These are phyloP conservation scores for Exserohilum rostratum DNA, from an alignment of 2,329 filamentous ascomycete species.

Conservation along the genomic window DNA sequence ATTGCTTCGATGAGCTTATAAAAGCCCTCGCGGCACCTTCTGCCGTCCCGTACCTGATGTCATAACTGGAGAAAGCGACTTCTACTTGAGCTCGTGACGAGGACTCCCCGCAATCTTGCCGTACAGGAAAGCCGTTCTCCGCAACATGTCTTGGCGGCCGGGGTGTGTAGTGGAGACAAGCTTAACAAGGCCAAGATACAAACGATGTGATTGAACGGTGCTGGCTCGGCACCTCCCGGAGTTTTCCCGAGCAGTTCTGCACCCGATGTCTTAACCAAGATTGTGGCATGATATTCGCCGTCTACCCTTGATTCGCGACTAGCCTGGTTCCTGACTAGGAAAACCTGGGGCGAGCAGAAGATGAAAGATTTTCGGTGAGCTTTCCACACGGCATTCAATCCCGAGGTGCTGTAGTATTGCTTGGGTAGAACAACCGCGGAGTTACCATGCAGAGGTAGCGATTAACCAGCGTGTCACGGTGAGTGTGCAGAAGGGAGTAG, in stretches of 20 bases:
- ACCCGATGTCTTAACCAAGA: neutral
- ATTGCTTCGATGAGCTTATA: neutral
- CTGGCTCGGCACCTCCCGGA: neutral
- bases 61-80: slow-evolving; percentile 5
- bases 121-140: slow-evolving; percentile 19
- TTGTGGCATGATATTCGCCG: neutral
- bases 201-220: neutral
- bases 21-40: neutral
- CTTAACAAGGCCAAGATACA: neutral
- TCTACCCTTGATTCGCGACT: neutral
- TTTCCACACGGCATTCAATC: too few species aligned
- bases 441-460: too few species aligned
- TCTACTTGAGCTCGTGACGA: slow-evolving; percentile 17
- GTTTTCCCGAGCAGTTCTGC: neutral
- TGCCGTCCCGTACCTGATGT: neutral
- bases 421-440: too few species aligned
- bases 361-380: too few species aligned
- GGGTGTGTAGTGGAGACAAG: slow-evolving; percentile 13
- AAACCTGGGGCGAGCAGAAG: neutral
- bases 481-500: too few species aligned
- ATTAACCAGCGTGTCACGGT: too few species aligned
- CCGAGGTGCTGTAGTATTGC: too few species aligned
- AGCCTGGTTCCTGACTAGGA: neutral
- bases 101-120: slow-evolving; percentile 9
- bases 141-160: slow-evolving; percentile 22